Percentiles rank a stretch among this genome's conserved stretches.
Evolutionary conservation across 1,139 yeast species (phyloP).

Genomic region (Sugiyamaella neomexicana): DNA sequence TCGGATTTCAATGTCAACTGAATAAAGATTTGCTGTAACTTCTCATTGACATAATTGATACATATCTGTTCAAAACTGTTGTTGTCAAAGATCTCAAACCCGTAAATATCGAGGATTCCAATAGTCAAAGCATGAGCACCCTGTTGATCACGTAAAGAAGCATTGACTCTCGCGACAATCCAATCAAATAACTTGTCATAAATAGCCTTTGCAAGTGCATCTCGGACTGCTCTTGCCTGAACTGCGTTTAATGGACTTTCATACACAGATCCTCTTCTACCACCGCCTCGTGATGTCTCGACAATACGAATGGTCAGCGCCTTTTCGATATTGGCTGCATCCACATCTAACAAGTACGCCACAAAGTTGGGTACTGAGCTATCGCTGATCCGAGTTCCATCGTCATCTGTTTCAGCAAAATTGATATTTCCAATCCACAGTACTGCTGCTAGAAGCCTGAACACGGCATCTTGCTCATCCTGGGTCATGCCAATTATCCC

Average conservation of each 20-base stretch:
- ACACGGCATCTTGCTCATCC: slow-evolving; percentile 85
- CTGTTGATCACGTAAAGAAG: slow-evolving; percentile 56
- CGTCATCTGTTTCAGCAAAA: slow-evolving; percentile 72
- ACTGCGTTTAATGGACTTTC: slow-evolving; percentile 90
- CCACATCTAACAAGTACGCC: slow-evolving; percentile 85
- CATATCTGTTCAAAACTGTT: slow-evolving; percentile 97
- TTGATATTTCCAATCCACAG: slow-evolving; percentile 94
- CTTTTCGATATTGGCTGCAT: slow-evolving; percentile 62
- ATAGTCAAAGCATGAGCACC: slow-evolving; percentile 64
- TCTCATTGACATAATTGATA: slow-evolving; percentile 95
- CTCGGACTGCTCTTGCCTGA: slow-evolving; percentile 93
- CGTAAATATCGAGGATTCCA: slow-evolving; percentile 96
- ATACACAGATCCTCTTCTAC: slow-evolving; percentile 87
- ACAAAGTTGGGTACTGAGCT: slow-evolving; percentile 89
- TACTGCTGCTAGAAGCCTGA: slow-evolving; percentile 78
- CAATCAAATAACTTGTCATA: slow-evolving; percentile 93
- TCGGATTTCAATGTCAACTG: slow-evolving; percentile 94
- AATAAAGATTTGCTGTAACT: slow-evolving; percentile 93
- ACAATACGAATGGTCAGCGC: slow-evolving; percentile 78
- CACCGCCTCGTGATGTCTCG: slow-evolving; percentile 84
- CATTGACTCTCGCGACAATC: slow-evolving; percentile 94
- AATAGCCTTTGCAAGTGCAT: slow-evolving; percentile 92
- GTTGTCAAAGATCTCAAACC: slow-evolving; percentile 95
- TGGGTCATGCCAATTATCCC: slow-evolving; percentile 76
- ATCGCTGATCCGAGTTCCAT: slow-evolving; percentile 80